These are phyloP conservation scores for Cystofilobasidium ferigula DNA, from an alignment of 768 basidiomycete species.

Conservation along the genomic window DNA sequence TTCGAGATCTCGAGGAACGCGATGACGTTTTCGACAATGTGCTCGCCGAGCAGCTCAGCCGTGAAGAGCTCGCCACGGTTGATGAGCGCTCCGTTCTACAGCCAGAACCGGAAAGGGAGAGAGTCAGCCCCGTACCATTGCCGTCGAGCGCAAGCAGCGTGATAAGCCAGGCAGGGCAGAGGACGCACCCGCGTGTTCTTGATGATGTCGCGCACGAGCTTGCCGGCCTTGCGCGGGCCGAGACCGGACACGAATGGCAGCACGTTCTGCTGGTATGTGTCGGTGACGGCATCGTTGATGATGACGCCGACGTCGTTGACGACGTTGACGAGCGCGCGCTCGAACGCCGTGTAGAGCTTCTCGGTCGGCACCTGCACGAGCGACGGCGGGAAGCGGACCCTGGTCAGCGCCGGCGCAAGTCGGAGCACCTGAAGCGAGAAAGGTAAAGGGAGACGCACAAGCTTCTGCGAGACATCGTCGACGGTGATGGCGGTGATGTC, in stretches of 20 bases:
- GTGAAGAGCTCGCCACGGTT: slow-evolving; percentile 85
- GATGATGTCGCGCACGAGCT: slow-evolving; percentile 60
- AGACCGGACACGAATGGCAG: slow-evolving; percentile 85
- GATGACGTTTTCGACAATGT: slow-evolving; percentile 85
- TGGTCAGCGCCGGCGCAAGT: not conserved
- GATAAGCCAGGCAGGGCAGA: not conserved
- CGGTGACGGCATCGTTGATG: slow-evolving; percentile 81
- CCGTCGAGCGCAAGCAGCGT: too few relatives aligned
- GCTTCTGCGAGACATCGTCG: slow-evolving; percentile 72
- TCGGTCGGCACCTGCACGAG: slow-evolving; percentile 64
- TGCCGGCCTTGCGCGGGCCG: slow-evolving; percentile 85
- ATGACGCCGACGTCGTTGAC: slow-evolving; percentile 91
- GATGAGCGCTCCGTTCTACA: slow-evolving; percentile 70
- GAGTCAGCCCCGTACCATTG: not conserved
- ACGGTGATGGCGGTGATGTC: slow-evolving; percentile 76
- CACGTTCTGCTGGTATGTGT: slow-evolving; percentile 76
- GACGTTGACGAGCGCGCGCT: slow-evolving; percentile 77
- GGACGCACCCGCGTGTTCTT: not conserved
- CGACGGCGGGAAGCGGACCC: not conserved
- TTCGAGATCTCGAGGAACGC: slow-evolving; percentile 58
- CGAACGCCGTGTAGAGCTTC: slow-evolving; percentile 67
- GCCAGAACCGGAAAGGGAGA: not conserved
- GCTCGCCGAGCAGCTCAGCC: slow-evolving; percentile 63
- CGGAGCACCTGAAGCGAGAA: not conserved
- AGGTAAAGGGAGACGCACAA: slow-evolving; percentile 48